Base-by-base conservation (phyloP, 805 yeast genomes). In the Barnettozyma wickerhamii region DNA sequence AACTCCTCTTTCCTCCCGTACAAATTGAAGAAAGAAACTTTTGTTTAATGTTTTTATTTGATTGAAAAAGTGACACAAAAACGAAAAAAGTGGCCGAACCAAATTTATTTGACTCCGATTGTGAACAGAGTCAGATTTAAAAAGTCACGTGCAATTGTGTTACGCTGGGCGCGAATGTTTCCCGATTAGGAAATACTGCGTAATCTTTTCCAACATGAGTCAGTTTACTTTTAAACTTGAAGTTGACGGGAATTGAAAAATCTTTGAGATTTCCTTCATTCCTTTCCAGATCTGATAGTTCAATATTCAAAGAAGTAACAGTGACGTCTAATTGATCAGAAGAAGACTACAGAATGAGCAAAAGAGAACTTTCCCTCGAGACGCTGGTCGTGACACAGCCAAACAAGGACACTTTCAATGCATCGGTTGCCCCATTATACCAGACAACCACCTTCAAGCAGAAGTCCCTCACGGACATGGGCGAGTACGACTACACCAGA, bases 371-470 rank as follows among this genome's bases (percentile, higher is more conserved):
- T 18, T 49, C 53, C 4, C 4, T 49, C 6, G 41, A 45, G 31
- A 49, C 53, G 4, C 24, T 42, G 10, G 50, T 49, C 3, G 51
- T 47, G 15, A 20, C 41, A 9, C 38, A 43, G 15, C 47, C 50
- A 20, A 55, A 79, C 51, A 53, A 66, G 4, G 97, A 90, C 63
- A 82, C 79, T 53, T 75, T 80, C 68, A 77, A 81, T 47, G 78
- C 96, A 2, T 82, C 93, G 5, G 81, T 83, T 20, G 87, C 95
- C 10, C 97, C 98, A 4, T 69, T 90, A 30, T 90, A 90, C 64
- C 95, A 87, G 61, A 78, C 93, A 1, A 95, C 98, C n/a, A 90
- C 98, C 6, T 90, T 90, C 70, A 89, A 88, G 63, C 93, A 86
- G 61, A 72, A 72, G 33, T 75, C 85, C 1, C 66, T 86, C 46